Conservation (phyloP, 1,284 basidiomycete species). For the Exobasidium cylindrosporum region DNA sequence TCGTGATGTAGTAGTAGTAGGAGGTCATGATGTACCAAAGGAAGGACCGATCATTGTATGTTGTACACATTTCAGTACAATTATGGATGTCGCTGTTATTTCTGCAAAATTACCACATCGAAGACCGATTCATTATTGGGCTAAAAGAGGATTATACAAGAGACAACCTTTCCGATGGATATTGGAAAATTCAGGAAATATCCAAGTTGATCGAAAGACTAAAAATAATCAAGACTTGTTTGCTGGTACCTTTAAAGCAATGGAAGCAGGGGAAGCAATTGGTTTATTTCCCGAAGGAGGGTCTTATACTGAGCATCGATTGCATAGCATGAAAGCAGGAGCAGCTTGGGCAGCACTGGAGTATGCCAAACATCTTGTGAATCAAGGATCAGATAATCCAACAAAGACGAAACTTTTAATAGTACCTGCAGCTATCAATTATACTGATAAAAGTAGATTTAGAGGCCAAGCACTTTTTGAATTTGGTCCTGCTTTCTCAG, state of each 20-base stretch:
- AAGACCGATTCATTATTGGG: constrained; percentile 89
- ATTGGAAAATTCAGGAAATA: constrained; percentile 84
- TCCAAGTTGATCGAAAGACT: constrained; percentile 87
- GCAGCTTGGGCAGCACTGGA: constrained; percentile 93
- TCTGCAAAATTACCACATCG: constrained; percentile 69
- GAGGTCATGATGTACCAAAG: constrained; percentile 19
- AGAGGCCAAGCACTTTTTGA: constrained; percentile 65
- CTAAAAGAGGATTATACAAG: constrained; percentile 59
- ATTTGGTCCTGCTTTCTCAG: constrained; percentile 74
- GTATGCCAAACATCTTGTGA: constrained; percentile 64
- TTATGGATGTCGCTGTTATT: constrained; percentile 50
- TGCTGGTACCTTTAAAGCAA: constrained; percentile 79
- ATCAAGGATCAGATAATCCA: constrained; percentile 10
- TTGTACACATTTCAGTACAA: constrained; percentile 55
- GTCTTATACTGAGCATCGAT: constrained; percentile 74
- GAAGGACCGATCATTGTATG: constrained; percentile 33
- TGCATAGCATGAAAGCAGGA: constrained; percentile 92
- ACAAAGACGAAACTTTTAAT: constrained; percentile 61
- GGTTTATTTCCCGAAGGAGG: constrained; percentile 85
- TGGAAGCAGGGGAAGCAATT: constrained; percentile 73
- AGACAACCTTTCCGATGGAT: constrained; percentile 62
- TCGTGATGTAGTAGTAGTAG: constrained; percentile 23
- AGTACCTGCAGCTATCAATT: constrained; percentile 82
- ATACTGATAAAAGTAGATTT: constrained; percentile 92
- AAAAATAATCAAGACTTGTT: constrained; percentile 88